Percentiles rank a stretch among this genome's conserved stretches.
These are phyloP conservation scores for Cyclotella choctawhatcheeana DNA, from an alignment of 108 stramenopile species.

Conservation along the genomic window DNA sequence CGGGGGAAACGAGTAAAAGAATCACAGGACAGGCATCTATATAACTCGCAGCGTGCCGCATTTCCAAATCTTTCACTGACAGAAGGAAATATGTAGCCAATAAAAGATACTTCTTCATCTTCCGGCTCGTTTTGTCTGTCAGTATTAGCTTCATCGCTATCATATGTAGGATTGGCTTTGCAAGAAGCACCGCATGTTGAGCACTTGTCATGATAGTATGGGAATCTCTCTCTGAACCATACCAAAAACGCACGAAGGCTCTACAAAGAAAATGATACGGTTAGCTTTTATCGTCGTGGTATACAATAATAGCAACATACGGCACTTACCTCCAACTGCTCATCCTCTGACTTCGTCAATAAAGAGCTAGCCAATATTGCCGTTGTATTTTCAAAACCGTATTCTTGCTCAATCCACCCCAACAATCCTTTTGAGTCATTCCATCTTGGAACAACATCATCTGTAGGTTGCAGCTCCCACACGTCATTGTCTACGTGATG, in stretches of 20 bases:
- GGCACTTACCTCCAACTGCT: conserved; percentile 43
- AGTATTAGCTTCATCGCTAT: neutral
- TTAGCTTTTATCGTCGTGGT: too few relatives aligned
- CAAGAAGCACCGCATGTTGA: conserved; percentile 58
- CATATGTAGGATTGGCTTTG: conserved; percentile 46
- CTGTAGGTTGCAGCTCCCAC: neutral
- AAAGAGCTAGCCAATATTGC: conserved; percentile 33
- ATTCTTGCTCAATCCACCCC: conserved; percentile 59
- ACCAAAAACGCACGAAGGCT: conserved; percentile 43
- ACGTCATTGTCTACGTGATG: conserved; percentile 4
- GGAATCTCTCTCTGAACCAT: conserved; percentile 67
- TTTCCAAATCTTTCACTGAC: conserved; percentile 45
- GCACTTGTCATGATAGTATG: conserved; percentile 70
- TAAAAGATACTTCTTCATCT: conserved; percentile 42
- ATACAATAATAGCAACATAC: neutral
- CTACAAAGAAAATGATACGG: too few relatives aligned
- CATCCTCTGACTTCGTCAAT: conserved; percentile 29
- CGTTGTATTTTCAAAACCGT: conserved; percentile 45
- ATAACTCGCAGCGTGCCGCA: conserved; percentile 65
- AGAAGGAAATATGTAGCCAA: conserved; percentile 63
- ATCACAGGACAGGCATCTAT: conserved; percentile 60
- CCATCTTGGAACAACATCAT: conserved; percentile 6
- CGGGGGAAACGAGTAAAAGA: conserved; percentile 68
- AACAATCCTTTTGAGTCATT: conserved; percentile 19
- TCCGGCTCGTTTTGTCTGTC: neutral